Conservation (phyloP, 2,329 filamentous ascomycete genomes). For the Aureobasidium sp. region DNA sequence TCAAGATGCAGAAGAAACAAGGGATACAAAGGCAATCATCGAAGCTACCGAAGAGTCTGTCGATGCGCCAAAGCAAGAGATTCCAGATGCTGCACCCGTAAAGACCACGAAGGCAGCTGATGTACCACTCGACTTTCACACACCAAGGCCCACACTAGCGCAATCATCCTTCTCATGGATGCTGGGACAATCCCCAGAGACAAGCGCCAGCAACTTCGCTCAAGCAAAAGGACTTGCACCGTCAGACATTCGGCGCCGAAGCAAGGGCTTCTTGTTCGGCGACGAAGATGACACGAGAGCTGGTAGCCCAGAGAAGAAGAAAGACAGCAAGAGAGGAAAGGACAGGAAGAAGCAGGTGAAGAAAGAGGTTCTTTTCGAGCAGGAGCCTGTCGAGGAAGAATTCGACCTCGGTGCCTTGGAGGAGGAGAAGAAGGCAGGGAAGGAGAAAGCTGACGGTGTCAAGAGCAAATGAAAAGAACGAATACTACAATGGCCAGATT, state of each 20-base stretch:
- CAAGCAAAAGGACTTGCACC: slow-evolving; percentile 14
- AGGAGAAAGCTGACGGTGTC: not conserved
- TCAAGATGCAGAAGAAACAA: not conserved
- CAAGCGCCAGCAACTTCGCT: slow-evolving; percentile 13
- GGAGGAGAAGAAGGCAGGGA: slow-evolving; percentile 9
- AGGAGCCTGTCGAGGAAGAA: slow-evolving; percentile 14
- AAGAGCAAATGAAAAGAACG: not conserved
- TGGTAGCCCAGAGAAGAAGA: slow-evolving; percentile 15
- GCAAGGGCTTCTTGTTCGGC: slow-evolving; percentile 21
- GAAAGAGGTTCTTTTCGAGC: slow-evolving; percentile 11
- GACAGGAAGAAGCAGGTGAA: slow-evolving; percentile 5
- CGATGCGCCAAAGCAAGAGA: not conserved
- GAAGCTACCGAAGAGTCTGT: slow-evolving; percentile 16
- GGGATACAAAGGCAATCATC: not conserved
- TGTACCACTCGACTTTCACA: not conserved
- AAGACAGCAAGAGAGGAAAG: slow-evolving; percentile 5
- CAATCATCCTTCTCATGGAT: slow-evolving; percentile 77
- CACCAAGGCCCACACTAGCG: slow-evolving; percentile 50
- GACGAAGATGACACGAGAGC: slow-evolving; percentile 16
- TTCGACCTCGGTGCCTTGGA: slow-evolving; percentile 17
- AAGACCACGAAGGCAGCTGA: not conserved
- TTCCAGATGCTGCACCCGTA: not conserved
- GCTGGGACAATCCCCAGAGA: slow-evolving; percentile 41
- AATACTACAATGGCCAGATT: not conserved
- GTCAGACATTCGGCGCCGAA: slow-evolving; percentile 18